Evolutionary conservation across 2,329 filamentous ascomycete species (phyloP).

Genomic region (Alternaria triticimaculans): DNA sequence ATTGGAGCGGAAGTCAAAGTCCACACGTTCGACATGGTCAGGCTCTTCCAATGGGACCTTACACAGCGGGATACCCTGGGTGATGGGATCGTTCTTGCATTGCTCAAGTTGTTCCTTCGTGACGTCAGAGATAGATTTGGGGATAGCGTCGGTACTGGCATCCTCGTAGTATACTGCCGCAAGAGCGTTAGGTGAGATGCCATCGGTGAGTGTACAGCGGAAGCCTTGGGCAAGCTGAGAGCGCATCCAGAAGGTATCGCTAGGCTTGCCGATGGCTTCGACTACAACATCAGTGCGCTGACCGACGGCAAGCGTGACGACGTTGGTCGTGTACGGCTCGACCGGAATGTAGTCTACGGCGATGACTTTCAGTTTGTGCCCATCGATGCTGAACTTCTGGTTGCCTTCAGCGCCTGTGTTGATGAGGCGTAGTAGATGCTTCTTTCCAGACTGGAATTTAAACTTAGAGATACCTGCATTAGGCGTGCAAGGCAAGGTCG

Average conservation of each 20-base stretch:
- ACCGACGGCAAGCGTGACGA: slow-evolving; percentile 50
- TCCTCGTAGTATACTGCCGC: slow-evolving; percentile 71
- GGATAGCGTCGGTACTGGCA: slow-evolving; percentile 59
- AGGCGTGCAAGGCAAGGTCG: slow-evolving; percentile 31
- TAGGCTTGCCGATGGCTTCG: slow-evolving; percentile 36
- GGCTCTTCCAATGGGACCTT: slow-evolving; percentile 31
- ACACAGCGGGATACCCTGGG: slow-evolving; percentile 24
- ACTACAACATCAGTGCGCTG: slow-evolving; percentile 49
- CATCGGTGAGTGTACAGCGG: slow-evolving; percentile 22
- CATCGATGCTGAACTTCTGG: slow-evolving; percentile 52
- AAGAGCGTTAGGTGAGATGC: slow-evolving; percentile 27
- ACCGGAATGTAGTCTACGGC: slow-evolving; percentile 52
- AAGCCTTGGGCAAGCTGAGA: slow-evolving; percentile 27
- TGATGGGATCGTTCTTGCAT: slow-evolving; percentile 26
- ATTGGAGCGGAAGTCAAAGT: slow-evolving; percentile 33
- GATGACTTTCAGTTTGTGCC: slow-evolving; percentile 51
- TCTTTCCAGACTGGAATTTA: slow-evolving; percentile 51
- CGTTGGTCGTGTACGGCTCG: slow-evolving; percentile 48
- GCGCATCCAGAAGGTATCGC: slow-evolving; percentile 49
- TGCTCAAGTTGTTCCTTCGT: slow-evolving; percentile 23
- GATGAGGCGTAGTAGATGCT: slow-evolving; percentile 51
- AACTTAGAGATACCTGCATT: slow-evolving; percentile 43
- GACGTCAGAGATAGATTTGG: slow-evolving; percentile 50
- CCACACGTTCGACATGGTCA: slow-evolving; percentile 21
- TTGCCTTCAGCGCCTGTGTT: slow-evolving; percentile 49